phyloP scores from a whole-genome alignment of 1,284 basidiomycete genomes.

The Microbotryomycetes sp. region DNA sequence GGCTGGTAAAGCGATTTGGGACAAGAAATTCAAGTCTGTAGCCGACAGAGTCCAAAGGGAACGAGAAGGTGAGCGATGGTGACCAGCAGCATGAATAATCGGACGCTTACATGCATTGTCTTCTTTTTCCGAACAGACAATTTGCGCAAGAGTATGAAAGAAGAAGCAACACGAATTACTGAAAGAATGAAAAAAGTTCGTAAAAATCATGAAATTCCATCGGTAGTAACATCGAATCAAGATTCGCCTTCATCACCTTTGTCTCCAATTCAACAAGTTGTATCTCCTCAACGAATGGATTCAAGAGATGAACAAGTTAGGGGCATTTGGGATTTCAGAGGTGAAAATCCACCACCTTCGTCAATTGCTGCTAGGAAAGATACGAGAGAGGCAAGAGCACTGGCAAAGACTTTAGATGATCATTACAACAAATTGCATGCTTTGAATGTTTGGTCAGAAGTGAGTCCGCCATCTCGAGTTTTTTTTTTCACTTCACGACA shows the following conservation, averaged over 20 bases:
- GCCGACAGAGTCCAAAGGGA: constrained; percentile 37
- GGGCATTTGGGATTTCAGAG: constrained; percentile 58
- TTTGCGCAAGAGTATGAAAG: constrained; percentile 22
- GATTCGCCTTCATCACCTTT: background rate
- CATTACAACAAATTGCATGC: constrained; percentile 23
- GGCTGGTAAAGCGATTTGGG: constrained; percentile 53
- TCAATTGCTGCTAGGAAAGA: constrained; percentile 72
- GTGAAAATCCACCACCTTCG: constrained; percentile 68
- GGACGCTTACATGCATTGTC: no score
- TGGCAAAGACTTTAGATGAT: constrained; percentile 29
- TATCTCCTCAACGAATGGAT: constrained; percentile 24
- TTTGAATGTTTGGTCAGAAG: constrained; percentile 16
- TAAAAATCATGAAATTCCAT: background rate
- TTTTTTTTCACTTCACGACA: no score
- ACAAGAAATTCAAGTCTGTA: constrained; percentile 56
- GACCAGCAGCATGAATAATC: no score
- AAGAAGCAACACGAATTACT: constrained; percentile 28
- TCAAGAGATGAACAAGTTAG: background rate
- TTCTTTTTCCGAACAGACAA: constrained; percentile 16
- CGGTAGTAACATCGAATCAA: background rate
- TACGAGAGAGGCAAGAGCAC: constrained; percentile 44
- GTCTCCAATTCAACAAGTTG: background rate
- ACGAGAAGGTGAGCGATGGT: constrained; percentile 19
- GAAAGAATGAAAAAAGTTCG: constrained; percentile 11
- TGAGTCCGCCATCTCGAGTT: no score